Evolutionary conservation across 1,284 basidiomycete species (phyloP), one percentile per base, ranked within the genome.

Genomic region (Albatrellus sp.): DNA sequence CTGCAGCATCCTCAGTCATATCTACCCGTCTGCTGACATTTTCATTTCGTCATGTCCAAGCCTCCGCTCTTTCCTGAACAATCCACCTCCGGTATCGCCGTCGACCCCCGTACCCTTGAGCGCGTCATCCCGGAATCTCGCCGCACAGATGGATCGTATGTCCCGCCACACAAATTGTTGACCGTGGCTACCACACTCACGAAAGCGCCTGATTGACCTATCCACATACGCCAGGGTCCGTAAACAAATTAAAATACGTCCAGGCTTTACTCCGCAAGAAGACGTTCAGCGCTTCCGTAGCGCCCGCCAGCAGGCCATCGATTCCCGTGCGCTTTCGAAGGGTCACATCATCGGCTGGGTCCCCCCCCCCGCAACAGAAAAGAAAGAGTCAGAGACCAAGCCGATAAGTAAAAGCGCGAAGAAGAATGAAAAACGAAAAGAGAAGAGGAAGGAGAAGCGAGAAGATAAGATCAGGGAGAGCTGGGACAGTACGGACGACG

Each of bases 261-360:
- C 91, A 0, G 93, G 93, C 1, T 98, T 82, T 63, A 94, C 90
- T 1, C 93, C 93, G 0, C 88, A 90, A 60, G 93, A 98, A 62
- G 93, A 98, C 64, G 75, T 96, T 11, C 71, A 73, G 30, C 78
- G 80, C 34, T 98, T 93, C 62, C 76, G 90, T 39, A 77, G 85
- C 17, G 72, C 78, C 38, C 76, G 79, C 32, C 85, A 90, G 60
- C 66, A 73, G 40, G 77, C 82, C 54, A 72, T 79, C 62, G 87
- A 90, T 47, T 59, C 68, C 20, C 70, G 61, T 51, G 50, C 67
- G 5, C 62, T 84, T 2, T 80, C 81, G 14, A 87, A 83, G 57
- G 84, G 84, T 11, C 80, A 84, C 53, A 78, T 90, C 53, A 67
- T 80, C 43, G 88, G 85, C 33, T 89, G 85, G 85, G 63, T 70